Percentiles rank a stretch among this genome's conserved stretches.
Conservation (phyloP, 1,139 yeast genomes). For the Zygosaccharomyces pseudobailii region DNA sequence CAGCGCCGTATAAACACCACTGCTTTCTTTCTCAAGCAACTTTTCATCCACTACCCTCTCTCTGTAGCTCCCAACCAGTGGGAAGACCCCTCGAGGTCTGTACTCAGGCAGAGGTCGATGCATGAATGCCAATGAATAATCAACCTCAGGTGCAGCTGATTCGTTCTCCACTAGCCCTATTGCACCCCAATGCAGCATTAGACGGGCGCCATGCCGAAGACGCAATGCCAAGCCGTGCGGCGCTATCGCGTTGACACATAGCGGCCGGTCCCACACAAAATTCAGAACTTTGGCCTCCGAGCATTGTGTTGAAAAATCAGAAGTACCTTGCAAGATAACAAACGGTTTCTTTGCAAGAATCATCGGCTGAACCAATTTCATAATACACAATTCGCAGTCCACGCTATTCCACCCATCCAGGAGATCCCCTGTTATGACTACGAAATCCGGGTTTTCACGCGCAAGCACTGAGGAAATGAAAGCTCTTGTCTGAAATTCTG, state of each 20-base stretch:
- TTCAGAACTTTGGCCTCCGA: constrained; percentile 20
- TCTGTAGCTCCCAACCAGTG: constrained; percentile 46
- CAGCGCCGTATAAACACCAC: constrained; percentile 13
- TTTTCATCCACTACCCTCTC: constrained; percentile 40
- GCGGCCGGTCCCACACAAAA: constrained; percentile 26
- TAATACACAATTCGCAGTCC: constrained; percentile 68
- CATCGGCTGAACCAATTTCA: constrained; percentile 67
- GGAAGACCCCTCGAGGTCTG: constrained; percentile 46
- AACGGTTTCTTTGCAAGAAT: constrained; percentile 60
- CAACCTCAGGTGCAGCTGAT: not conserved
- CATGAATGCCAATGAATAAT: constrained; percentile 37
- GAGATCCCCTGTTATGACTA: constrained; percentile 75
- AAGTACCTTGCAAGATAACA: constrained; percentile 65
- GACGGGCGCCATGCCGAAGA: constrained; percentile 3
- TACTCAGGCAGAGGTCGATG: constrained; percentile 51
- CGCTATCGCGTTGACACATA: constrained; percentile 13
- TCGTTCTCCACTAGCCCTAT: constrained; percentile 11
- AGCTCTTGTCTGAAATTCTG: constrained; percentile 44
- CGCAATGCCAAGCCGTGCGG: constrained; percentile 3
- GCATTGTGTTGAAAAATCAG: constrained; percentile 25
- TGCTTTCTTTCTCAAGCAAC: constrained; percentile 29
- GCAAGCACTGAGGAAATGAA: constrained; percentile 58
- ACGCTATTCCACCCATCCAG: constrained; percentile 48
- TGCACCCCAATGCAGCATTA: constrained; percentile 5
- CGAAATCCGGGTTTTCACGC: constrained; percentile 67